Evolutionary conservation across 352 stramenopile genomes (phyloP).

Genomic region (Pythium rhizo-oryzae): DNA sequence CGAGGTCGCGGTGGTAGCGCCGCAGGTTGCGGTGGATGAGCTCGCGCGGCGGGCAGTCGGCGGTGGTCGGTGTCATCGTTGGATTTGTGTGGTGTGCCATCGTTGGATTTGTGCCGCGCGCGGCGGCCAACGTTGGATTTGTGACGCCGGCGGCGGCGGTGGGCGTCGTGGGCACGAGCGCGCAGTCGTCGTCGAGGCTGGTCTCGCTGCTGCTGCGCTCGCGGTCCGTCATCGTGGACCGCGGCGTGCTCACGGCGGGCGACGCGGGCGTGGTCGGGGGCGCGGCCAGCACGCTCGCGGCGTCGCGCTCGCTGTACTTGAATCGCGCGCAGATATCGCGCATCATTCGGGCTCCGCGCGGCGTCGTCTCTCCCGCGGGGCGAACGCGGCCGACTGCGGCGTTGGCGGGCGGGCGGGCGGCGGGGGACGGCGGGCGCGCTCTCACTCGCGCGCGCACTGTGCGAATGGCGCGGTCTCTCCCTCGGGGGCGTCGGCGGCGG

Average conservation of each 20-base stretch:
- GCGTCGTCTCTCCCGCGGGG: background rate
- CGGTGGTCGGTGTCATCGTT: background rate
- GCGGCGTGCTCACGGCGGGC: conserved; percentile 14
- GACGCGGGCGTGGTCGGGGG: conserved; percentile 1
- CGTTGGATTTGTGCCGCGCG: background rate
- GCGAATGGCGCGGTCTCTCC: background rate
- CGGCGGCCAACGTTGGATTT: background rate
- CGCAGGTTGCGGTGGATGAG: conserved; percentile 65
- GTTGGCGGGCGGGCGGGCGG: background rate
- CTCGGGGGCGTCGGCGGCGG: background rate
- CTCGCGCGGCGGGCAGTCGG: conserved; percentile 51
- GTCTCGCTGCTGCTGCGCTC: conserved; percentile 23
- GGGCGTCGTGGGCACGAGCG: background rate
- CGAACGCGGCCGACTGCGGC: conserved; percentile 16
- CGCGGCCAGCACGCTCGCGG: background rate
- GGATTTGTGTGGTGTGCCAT: background rate
- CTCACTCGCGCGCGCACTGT: background rate
- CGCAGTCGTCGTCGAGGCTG: conserved; percentile 18
- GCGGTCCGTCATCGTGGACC: conserved; percentile 18
- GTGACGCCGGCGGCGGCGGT: too few relatives aligned
- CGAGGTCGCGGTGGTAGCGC: conserved; percentile 55
- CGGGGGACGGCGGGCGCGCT: background rate
- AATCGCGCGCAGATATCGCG: conserved; percentile 59
- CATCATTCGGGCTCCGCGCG: conserved; percentile 20
- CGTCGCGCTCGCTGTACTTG: conserved; percentile 63